Evolutionary conservation across 768 basidiomycete genomes (phyloP).

Genomic region (Mycena floridula): DNA sequence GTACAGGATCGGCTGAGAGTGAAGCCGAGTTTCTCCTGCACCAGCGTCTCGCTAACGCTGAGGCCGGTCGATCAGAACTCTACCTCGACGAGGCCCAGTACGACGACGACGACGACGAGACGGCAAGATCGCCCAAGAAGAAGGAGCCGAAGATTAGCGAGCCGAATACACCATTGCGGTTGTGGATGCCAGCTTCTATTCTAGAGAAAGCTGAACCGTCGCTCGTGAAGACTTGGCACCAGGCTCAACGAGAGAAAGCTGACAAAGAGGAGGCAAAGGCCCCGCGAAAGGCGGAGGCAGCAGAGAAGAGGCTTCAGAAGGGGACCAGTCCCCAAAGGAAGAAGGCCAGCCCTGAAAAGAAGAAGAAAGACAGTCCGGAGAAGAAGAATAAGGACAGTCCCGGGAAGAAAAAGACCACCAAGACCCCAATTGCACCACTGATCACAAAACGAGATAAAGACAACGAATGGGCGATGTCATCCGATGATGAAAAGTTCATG

Average conservation of each 20-base stretch:
- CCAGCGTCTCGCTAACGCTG: too few species aligned
- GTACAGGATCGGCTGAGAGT: slow-evolving; percentile 15
- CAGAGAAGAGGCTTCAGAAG: background rate
- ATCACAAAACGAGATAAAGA: background rate
- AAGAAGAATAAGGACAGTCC: background rate
- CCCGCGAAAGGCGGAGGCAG: background rate
- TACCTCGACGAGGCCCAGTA: slow-evolving; percentile 6
- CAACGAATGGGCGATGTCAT: too few species aligned
- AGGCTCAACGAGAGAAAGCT: slow-evolving; percentile 21
- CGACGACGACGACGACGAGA: slow-evolving; percentile 13
- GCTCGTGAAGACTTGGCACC: slow-evolving; percentile 28
- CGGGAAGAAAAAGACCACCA: background rate
- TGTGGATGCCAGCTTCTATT: slow-evolving; percentile 39
- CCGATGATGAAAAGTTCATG: too few species aligned
- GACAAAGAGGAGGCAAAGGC: background rate
- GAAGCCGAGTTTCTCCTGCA: too few species aligned
- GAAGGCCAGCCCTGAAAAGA: background rate
- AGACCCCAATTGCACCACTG: background rate
- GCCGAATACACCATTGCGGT: too few species aligned
- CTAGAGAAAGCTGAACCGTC: slow-evolving; percentile 33
- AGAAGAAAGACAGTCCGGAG: too few species aligned
- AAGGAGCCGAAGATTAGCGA: slow-evolving; percentile 16
- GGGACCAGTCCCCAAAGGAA: too few species aligned
- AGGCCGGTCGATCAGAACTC: too few species aligned
- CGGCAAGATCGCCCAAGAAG: too few species aligned